Percentiles rank a stretch among this genome's conserved stretches.
Evolutionary conservation across 139 green algal genomes (phyloP).

Genomic region (Ulvella scutata): DNA sequence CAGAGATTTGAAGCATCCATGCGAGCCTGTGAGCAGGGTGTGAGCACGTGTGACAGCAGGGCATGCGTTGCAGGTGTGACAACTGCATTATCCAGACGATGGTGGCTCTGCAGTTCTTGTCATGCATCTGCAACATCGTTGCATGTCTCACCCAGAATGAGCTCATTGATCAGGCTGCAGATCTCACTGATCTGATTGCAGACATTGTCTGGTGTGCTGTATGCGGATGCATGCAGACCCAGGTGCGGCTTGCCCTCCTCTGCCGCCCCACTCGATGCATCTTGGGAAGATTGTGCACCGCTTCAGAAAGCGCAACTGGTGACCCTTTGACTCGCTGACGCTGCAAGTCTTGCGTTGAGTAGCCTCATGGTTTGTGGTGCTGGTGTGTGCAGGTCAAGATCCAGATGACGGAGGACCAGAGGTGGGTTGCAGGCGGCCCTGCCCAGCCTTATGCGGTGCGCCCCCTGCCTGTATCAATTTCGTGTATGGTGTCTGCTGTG

Average conservation of each 20-base stretch:
- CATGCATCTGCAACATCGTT: conserved; percentile 2
- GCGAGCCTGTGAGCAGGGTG: not conserved
- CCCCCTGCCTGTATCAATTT: too few species aligned
- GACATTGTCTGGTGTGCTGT: conserved; percentile 1
- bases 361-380: too few species aligned
- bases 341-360: too few species aligned
- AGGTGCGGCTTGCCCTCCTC: too few species aligned
- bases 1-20: not conserved
- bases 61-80: not conserved
- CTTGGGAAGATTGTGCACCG: too few species aligned
- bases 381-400: not conserved
- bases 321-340: too few species aligned
- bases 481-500: too few species aligned
- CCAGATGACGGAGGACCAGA: not conserved
- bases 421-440: not conserved
- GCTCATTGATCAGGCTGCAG: not conserved
- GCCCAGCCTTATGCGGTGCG: not conserved
- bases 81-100: conserved; percentile 3
- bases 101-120: not conserved
- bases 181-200: not conserved
- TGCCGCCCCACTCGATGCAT: too few species aligned
- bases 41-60: not conserved
- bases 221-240: not conserved
- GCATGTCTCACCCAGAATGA: not conserved
- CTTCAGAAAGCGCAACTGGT: too few species aligned